These are phyloP conservation scores for Monilinia laxa DNA, from an alignment of 2,329 filamentous ascomycete genomes.

Conservation along the genomic window DNA sequence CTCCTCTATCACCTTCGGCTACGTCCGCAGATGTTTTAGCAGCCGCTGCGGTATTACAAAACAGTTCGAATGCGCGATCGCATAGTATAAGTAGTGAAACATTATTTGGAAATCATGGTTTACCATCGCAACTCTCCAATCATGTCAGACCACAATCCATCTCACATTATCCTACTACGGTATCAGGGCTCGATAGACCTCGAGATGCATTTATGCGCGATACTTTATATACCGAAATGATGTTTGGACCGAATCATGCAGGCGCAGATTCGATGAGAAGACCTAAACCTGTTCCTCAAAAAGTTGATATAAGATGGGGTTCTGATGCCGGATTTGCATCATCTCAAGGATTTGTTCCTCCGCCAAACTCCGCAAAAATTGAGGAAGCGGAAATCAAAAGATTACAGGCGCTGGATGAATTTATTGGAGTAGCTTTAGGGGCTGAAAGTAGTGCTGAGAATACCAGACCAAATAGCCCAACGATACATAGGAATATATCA, in stretches of 20 bases:
- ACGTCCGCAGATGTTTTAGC: slow-evolving; percentile 57
- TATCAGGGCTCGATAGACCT: slow-evolving; percentile 26
- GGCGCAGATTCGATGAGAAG: slow-evolving; percentile 19
- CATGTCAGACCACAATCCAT: slow-evolving; percentile 34
- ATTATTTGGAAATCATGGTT: slow-evolving; percentile 30
- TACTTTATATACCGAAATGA: slow-evolving; percentile 34
- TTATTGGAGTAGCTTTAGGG: slow-evolving; percentile 39
- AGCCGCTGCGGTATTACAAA: slow-evolving; percentile 57
- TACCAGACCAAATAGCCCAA: slow-evolving; percentile 48
- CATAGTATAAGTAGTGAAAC: slow-evolving; percentile 37
- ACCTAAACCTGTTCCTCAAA: slow-evolving; percentile 33
- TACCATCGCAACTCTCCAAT: slow-evolving; percentile 25
- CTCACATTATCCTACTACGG: slow-evolving; percentile 28
- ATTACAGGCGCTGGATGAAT: slow-evolving; percentile 57
- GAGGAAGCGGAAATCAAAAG: slow-evolving; percentile 57
- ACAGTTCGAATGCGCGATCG: slow-evolving; percentile 40
- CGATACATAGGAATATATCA: background rate
- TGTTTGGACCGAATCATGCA: slow-evolving; percentile 32
- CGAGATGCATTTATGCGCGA: slow-evolving; percentile 31
- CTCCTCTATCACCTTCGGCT: slow-evolving; percentile 27
- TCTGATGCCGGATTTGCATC: slow-evolving; percentile 64
- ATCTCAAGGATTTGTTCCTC: slow-evolving; percentile 58
- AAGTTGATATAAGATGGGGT: slow-evolving; percentile 59
- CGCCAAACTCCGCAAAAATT: slow-evolving; percentile 55
- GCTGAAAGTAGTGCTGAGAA: slow-evolving; percentile 55